Percentiles rank a stretch among this genome's conserved stretches.
phyloP scores from a whole-genome alignment of 208 protist species.

The Crithidia bombi region DNA sequence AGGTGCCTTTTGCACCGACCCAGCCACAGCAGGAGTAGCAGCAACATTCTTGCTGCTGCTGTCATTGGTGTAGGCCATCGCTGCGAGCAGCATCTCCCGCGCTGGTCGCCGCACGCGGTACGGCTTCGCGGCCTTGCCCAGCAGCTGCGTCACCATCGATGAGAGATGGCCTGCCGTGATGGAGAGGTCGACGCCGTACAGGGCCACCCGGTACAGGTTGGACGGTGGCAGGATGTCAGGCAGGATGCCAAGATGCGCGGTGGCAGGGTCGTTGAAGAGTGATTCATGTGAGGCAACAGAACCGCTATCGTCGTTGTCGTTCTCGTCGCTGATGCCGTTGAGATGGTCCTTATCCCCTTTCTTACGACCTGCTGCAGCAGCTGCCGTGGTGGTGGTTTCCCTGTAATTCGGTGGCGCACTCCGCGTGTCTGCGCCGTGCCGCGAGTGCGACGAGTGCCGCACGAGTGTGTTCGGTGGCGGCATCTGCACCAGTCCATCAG shows the following conservation, averaged over 20 bases:
- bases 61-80: conserved; percentile 1
- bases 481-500: conserved; percentile 37
- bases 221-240: conserved; percentile 34
- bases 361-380: no score
- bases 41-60: not conserved
- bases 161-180: conserved; percentile 52
- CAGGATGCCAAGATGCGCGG: conserved; percentile 24
- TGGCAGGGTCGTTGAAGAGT: conserved; percentile 29
- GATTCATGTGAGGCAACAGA: conserved; percentile 38
- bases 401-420: not conserved
- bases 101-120: conserved; percentile 65
- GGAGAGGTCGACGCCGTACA: conserved; percentile 75
- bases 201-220: conserved; percentile 42
- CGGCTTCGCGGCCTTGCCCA: conserved; percentile 40
- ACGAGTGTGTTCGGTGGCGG: conserved; percentile 31
- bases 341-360: not conserved
- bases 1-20: not conserved
- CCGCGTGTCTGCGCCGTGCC: not conserved
- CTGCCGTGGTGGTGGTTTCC: not conserved
- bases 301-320: conserved; percentile 9
- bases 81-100: conserved; percentile 38
- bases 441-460: not conserved
- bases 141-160: conserved; percentile 65
- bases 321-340: not conserved
- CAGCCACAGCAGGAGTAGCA: not conserved